phyloP scores from a whole-genome alignment of 2,329 filamentous ascomycete genomes.

The Waltergamsia citrina region DNA sequence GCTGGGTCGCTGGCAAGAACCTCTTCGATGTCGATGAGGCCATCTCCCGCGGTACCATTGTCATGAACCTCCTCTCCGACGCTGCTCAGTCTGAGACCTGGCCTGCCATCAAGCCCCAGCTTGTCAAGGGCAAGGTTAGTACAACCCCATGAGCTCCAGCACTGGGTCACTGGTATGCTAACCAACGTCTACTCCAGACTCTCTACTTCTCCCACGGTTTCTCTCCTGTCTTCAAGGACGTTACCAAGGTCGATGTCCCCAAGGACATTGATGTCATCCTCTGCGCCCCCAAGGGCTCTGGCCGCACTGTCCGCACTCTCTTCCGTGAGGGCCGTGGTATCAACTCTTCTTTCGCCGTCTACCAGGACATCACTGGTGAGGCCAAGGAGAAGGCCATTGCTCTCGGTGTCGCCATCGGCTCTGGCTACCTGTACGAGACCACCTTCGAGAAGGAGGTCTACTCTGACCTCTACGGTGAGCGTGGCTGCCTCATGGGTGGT shows the following conservation, averaged over 20 bases:
- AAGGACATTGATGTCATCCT: conserved; percentile 97
- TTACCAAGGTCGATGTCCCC: conserved; percentile 97
- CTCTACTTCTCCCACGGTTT: conserved; percentile 99
- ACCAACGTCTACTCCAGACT: conserved; percentile 55
- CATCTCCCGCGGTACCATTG: conserved; percentile 82
- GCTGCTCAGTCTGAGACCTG: conserved; percentile 98
- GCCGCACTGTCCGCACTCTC: conserved; percentile 94
- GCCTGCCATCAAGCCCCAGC: conserved; percentile 94
- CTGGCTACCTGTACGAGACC: conserved; percentile 99
- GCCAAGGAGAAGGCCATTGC: conserved; percentile 97
- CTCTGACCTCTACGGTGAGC: conserved; percentile 99
- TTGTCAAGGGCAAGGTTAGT: conserved; percentile 94
- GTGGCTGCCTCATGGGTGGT: conserved; percentile 98
- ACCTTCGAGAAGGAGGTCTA: conserved; percentile 99
- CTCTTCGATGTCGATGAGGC: conserved; percentile 97
- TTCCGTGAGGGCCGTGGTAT: conserved; percentile 99
- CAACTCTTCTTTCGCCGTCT: conserved; percentile 98
- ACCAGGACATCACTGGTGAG: conserved; percentile 95
- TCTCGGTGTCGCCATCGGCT: conserved; percentile 92
- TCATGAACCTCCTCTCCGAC: conserved; percentile 99
- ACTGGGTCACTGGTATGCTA: too few relatives aligned
- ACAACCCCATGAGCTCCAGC: background rate
- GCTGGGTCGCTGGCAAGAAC: conserved; percentile 98
- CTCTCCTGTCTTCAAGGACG: conserved; percentile 99
- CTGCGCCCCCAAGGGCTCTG: conserved; percentile 97